Evolutionary conservation across 2,329 filamentous ascomycete species (phyloP).

Genomic region (Remersonia thermophila): DNA sequence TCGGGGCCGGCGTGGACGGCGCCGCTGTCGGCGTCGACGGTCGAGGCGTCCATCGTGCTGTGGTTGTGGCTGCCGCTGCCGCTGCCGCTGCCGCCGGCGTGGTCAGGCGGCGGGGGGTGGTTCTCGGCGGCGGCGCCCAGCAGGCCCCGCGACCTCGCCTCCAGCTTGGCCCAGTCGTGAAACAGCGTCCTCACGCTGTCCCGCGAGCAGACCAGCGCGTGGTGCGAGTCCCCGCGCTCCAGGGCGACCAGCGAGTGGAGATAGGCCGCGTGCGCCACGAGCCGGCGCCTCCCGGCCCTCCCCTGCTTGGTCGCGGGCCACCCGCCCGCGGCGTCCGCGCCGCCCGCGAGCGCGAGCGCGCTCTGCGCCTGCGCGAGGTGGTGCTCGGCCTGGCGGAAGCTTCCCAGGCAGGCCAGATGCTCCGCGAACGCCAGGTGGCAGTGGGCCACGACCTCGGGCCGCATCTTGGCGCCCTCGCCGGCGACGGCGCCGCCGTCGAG

Average conservation of each 20-base stretch:
- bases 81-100: not conserved
- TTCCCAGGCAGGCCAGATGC: slow-evolving; percentile 56
- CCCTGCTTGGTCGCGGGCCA: slow-evolving; percentile 2
- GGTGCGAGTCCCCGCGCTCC: slow-evolving; percentile 46
- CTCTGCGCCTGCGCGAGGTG: slow-evolving; percentile 30
- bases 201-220: slow-evolving; percentile 45
- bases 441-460: slow-evolving; percentile 30
- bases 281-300: slow-evolving; percentile 30
- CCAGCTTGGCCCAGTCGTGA: slow-evolving; percentile 42
- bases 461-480: slow-evolving; percentile 8
- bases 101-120: too few species aligned
- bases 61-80: slow-evolving; percentile 15
- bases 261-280: slow-evolving; percentile 48
- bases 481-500: not conserved
- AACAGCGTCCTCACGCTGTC: slow-evolving; percentile 44
- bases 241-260: slow-evolving; percentile 54
- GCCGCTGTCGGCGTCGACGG: slow-evolving; percentile 13
- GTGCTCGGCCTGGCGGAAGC: slow-evolving; percentile 46
- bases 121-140: too few species aligned
- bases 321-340: slow-evolving; percentile 14
- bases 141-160: too few species aligned
- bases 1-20: slow-evolving; percentile 42
- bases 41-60: slow-evolving; percentile 20
- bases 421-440: slow-evolving; percentile 65
- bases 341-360: slow-evolving; percentile 23